Percentiles rank a stretch among this genome's conserved stretches.
Conservation (phyloP, 768 basidiomycete genomes). For the Amanita jacksonii region DNA sequence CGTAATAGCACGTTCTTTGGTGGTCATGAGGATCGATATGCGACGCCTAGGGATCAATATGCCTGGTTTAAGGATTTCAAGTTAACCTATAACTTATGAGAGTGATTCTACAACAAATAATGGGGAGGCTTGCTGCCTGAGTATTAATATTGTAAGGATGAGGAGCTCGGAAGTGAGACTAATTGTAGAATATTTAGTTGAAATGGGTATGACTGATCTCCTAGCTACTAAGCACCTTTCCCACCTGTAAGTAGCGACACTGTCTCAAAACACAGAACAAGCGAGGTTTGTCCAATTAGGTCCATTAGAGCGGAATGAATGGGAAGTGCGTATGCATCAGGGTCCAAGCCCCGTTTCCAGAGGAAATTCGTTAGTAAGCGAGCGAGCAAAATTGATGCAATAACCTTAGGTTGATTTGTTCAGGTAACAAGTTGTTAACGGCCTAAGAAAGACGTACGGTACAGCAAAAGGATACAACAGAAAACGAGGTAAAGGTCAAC, state of each 20-base stretch:
- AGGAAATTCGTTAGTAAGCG: conserved; percentile 60
- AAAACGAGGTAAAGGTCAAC: conserved; percentile 56
- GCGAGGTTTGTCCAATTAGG: conserved; percentile 6
- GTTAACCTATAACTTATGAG: conserved; percentile 23
- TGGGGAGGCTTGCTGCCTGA: background rate
- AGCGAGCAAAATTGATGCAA: conserved; percentile 60
- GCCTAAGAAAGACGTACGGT: conserved; percentile 44
- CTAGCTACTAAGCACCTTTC: background rate
- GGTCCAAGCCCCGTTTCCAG: conserved; percentile 72
- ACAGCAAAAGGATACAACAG: conserved; percentile 61
- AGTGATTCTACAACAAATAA: conserved; percentile 21
- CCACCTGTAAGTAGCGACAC: conserved; percentile 3
- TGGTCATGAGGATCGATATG: conserved; percentile 47
- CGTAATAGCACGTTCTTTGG: conserved; percentile 63
- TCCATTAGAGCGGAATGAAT: conserved; percentile 66
- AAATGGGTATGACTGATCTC: background rate
- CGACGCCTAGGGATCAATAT: conserved; percentile 56
- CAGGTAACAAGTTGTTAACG: conserved; percentile 4
- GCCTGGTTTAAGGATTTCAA: conserved; percentile 62
- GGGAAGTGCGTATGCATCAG: conserved; percentile 91
- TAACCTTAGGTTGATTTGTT: conserved; percentile 42
- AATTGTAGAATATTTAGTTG: background rate
- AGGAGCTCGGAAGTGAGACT: too few species aligned
- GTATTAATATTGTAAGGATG: too few species aligned
- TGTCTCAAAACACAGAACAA: conserved; percentile 8